These are phyloP conservation scores for Poterioochromonas sp. DNA, from an alignment of 352 stramenopile genomes.

Conservation along the genomic window DNA sequence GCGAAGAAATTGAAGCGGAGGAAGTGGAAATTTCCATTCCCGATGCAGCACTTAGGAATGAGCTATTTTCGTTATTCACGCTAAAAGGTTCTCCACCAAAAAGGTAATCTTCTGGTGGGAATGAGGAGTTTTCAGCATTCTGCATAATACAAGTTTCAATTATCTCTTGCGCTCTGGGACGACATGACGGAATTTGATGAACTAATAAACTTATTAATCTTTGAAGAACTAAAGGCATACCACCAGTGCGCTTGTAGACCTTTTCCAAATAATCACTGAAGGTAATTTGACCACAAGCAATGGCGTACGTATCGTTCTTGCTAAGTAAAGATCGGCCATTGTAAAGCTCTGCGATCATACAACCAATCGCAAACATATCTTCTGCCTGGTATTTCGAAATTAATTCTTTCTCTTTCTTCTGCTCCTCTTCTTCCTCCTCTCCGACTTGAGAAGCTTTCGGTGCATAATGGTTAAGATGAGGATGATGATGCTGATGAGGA, in stretches of 20 bases:
- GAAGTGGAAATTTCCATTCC: too few species aligned
- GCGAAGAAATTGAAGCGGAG: too few species aligned
- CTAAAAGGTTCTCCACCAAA: neutral
- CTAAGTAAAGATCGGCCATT: conserved; percentile 41
- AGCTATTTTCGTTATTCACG: neutral
- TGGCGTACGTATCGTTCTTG: neutral
- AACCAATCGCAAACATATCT: conserved; percentile 46
- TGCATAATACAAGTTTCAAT: neutral
- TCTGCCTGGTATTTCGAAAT: conserved; percentile 29
- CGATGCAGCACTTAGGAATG: too few species aligned
- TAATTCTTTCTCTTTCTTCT: too few species aligned
- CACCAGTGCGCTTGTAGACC: neutral
- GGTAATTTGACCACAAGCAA: neutral
- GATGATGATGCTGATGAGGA: too few species aligned
- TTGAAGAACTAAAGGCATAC: neutral
- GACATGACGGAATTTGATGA: neutral
- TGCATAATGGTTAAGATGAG: too few species aligned
- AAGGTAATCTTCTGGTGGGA: neutral
- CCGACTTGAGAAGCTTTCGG: too few species aligned
- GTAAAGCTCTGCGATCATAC: conserved; percentile 47
- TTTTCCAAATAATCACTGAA: neutral
- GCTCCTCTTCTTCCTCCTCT: too few species aligned
- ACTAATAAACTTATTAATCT: neutral
- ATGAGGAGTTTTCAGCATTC: neutral
- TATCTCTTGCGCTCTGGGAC: neutral